Evolutionary conservation across 441 rosid genomes (phyloP), one percentile per base, ranked within the genome.

Genomic region (Gossypium trilobum): DNA sequence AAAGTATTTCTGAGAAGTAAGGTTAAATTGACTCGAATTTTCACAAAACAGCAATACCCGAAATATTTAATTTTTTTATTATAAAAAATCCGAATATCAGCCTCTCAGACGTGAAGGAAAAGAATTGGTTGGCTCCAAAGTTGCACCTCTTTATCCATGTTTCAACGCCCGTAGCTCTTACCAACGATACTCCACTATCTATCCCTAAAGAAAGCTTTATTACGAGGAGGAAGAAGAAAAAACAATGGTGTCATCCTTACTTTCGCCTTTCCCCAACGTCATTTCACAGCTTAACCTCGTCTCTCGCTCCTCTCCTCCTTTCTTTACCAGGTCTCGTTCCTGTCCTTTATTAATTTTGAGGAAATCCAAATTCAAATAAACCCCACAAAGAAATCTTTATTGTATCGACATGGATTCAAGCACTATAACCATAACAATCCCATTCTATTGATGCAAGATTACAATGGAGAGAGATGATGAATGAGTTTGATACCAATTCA

Each of bases 1-100:
- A 6, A 33, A 1, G 1, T 33, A 33, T 33, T 33, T 33, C 0
- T 6, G 0, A 6, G 1, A 33, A 33, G 0, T 0, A 33, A 0
- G 6, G 39, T 5, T 33, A 33, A 33, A 6, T 31, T 5, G 1
- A 31, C 8, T 0, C 1, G 5, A 31, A 5, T 31, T 31, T 31
- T 0, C 0, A 0, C 36, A 31, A 31, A 31, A 31, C 36, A 31
- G 36, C 8, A 31, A 31, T 5, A 31, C 8, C 8, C 36, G 8
- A 31, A 33, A 33, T 33, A 33, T 33, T 1, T 33, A 5, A 33
- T 1, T 6, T 36, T 33, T 7, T 36, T 36, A 36, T 36, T 7
- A 36, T 36, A 36, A 36, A 36, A 36, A 36, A 7, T 36, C 42
- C 42, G 42, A 36, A 36, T 36, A 36, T 36, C 42, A 36, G 42